Base-by-base conservation (phyloP, 805 yeast genomes). In the Ogataea zsoltii region DNA sequence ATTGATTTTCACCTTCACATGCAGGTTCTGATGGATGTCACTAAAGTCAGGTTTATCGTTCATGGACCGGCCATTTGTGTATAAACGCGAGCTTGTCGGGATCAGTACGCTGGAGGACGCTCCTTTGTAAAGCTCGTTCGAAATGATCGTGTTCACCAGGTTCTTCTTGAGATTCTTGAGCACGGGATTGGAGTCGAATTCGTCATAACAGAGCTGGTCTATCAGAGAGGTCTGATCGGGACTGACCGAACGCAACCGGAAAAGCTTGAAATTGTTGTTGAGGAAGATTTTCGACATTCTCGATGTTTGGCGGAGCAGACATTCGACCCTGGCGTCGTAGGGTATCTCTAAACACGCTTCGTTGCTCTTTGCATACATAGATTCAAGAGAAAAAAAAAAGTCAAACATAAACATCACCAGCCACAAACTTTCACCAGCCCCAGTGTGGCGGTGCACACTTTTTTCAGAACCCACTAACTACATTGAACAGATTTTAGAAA, bases 251-350 rank as follows among this genome's bases (percentile, higher is more conserved):
- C 51, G 46, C 7, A 56, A 33, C 26, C 42, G 48, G 45, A 54
- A 48, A 18, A 53, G 21, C 33, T 48, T 55, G 49, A 57, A 65
- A 21, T 45, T 54, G 23, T 57, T 56, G 31, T 59, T 54, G 10
- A 65, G 40, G 32, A 65, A 57, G 4, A 63, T 51, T 33, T 57
- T 55, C 0, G 68, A 65, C 68, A 65, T 64, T 2, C 18, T 12
- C 6, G 36, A 17, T 15, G 9, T 13, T 25, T 14, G n/a, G 6
- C 9, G 25, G 9, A 21, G 9, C 25, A 9, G 25, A 9, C 25
- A n/a, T n/a, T 21, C 25, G 25, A 28, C 11, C 11, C 7, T 28
- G 31, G 14, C 31, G 6, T 11, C 5, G 6, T 13, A 25, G 11
- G 28, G 7, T 25, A 7, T 25, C 7, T 11, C 28, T 7, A 11